Conservation (phyloP, 148 eudicot genomes). For the Heliamphora exappendiculata region DNA sequence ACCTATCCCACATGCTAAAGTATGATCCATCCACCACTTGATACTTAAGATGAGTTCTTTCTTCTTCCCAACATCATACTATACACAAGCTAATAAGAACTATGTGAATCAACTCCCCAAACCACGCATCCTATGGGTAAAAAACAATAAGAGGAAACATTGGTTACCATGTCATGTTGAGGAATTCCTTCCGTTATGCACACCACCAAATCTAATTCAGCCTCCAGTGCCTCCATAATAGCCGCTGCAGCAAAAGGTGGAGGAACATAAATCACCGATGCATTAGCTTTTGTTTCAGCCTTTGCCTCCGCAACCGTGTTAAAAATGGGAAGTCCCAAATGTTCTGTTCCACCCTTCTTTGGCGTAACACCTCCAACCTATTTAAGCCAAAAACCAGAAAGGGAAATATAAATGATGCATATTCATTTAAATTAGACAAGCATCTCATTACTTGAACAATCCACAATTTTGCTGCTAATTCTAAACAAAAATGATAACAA, state of each 20-base stretch:
- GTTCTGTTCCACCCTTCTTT: slow-evolving; percentile 92
- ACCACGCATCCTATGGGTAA: background rate
- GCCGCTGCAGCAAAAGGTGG: slow-evolving; percentile 97
- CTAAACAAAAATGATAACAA: background rate
- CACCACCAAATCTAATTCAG: slow-evolving; percentile 86
- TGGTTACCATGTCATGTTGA: slow-evolving; percentile 92
- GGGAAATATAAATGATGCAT: background rate
- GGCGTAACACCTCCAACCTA: slow-evolving; percentile 99
- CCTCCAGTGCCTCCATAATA: slow-evolving; percentile 91
- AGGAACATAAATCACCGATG: slow-evolving; percentile 91
- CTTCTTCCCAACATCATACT: background rate
- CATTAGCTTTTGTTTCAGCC: slow-evolving; percentile 94
- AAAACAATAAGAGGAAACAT: background rate
- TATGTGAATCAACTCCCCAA: background rate
- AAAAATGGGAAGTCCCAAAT: slow-evolving; percentile 92
- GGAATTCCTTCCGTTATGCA: slow-evolving; percentile 99
- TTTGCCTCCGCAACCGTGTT: slow-evolving; percentile 93
- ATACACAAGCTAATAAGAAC: background rate
- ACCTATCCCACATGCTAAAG: no score
- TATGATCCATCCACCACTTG: no score
- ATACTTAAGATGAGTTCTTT: background rate
- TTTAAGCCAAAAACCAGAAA: slow-evolving; percentile 1
- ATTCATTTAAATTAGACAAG: background rate
- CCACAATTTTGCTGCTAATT: background rate
- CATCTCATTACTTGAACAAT: background rate